Percentiles rank a stretch among this genome's conserved stretches.
phyloP scores from a whole-genome alignment of 192 early-diverging fungal genomes.

The Linnemannia schmuckeri region DNA sequence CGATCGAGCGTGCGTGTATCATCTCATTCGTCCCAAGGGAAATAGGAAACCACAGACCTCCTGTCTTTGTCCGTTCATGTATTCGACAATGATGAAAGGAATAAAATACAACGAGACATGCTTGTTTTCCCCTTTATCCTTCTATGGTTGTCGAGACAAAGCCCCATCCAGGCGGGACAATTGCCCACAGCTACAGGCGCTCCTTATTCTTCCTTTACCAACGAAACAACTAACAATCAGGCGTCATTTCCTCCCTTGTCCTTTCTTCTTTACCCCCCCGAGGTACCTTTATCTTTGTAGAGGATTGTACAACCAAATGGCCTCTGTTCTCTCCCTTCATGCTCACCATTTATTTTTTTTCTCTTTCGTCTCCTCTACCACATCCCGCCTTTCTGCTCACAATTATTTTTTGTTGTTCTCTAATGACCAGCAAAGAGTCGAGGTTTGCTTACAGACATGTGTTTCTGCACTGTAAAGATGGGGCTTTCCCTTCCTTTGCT shows the following conservation, averaged over 20 bases:
- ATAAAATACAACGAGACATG: background rate
- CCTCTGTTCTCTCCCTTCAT: background rate
- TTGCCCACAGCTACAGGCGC: too few relatives aligned
- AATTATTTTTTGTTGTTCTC: background rate
- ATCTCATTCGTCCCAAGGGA: background rate
- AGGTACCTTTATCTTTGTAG: conserved; percentile 7
- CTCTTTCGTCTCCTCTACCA: background rate
- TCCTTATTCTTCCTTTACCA: background rate
- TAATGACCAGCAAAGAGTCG: background rate
- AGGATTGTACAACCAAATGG: conserved; percentile 1
- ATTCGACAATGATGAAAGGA: background rate
- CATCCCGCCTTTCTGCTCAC: conserved; percentile 2
- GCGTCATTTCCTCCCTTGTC: background rate
- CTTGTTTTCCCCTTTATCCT: background rate
- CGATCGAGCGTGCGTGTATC: conserved; percentile 3
- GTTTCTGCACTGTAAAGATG: background rate
- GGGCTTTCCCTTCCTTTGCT: background rate
- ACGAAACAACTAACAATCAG: background rate
- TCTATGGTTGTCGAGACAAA: background rate
- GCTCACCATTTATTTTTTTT: background rate
- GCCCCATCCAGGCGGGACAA: background rate
- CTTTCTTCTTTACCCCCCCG: background rate
- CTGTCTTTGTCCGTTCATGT: background rate
- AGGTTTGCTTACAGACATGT: background rate
- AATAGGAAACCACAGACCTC: background rate